Conservation (phyloP, 805 yeast species). For the Myxozyma melibiosi region DNA sequence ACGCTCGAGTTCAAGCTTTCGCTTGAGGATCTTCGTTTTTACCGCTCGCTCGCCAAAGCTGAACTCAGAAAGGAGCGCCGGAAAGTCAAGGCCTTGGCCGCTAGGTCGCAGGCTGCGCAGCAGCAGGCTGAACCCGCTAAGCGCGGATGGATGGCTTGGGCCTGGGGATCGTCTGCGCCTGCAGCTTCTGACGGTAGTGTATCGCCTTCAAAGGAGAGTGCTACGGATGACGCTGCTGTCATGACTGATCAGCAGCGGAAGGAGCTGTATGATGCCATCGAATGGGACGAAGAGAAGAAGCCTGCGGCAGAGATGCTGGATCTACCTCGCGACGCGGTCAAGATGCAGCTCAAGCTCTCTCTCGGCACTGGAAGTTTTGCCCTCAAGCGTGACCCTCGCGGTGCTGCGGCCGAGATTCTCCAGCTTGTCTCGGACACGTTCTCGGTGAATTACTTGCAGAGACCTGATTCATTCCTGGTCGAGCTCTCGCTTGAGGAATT, state of each 20-base stretch:
- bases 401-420: conserved; percentile 55
- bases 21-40: conserved; percentile 81
- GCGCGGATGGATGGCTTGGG: conserved; percentile 65
- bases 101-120: conserved; percentile 12
- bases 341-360: conserved; percentile 65
- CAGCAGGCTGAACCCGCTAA: conserved; percentile 23
- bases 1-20: conserved; percentile 60
- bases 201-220: conserved; percentile 10
- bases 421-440: conserved; percentile 84
- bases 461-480: conserved; percentile 75
- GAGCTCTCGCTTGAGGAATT: conserved; percentile 78
- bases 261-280: conserved; percentile 92
- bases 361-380: conserved; percentile 78
- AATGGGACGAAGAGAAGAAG: conserved; percentile 72
- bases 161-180: conserved; percentile 40
- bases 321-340: conserved; percentile 71
- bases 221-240: conserved; percentile 45
- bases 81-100: conserved; percentile 11
- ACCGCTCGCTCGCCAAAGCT: conserved; percentile 74
- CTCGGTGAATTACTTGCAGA: conserved; percentile 66
- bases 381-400: conserved; percentile 50
- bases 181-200: conserved; percentile 11
- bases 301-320: conserved; percentile 44
- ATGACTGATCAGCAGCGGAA: conserved; percentile 85
- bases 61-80: conserved; percentile 61